Percentiles rank a stretch among this genome's conserved stretches.
Conservation (phyloP, 139 green algal genomes). For the Auxenochlorella protothecoides region DNA sequence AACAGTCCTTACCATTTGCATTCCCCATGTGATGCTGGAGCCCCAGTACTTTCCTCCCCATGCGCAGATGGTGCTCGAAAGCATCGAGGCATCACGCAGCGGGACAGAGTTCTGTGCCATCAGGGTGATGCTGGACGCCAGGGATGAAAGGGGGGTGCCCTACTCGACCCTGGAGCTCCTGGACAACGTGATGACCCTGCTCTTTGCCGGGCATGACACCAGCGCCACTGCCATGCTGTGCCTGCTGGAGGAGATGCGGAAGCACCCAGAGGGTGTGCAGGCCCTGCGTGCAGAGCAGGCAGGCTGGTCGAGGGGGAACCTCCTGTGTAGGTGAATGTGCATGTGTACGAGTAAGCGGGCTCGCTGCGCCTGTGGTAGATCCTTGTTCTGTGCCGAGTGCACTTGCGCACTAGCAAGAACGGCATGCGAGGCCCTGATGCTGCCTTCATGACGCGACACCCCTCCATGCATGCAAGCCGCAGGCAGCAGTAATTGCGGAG, state of each 20-base stretch:
- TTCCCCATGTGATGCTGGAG: no score
- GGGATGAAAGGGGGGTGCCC: neutral
- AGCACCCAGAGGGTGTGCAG: conserved; percentile 1
- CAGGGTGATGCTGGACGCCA: neutral
- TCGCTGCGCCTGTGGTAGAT: no score
- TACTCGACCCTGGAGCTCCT: neutral
- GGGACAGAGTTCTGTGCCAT: no score
- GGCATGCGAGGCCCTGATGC: no score
- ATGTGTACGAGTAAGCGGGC: no score
- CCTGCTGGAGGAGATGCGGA: conserved; percentile 3
- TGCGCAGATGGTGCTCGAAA: neutral
- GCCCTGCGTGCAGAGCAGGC: conserved; percentile 8
- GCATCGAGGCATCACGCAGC: neutral
- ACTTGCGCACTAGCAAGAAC: no score
- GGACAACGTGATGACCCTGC: conserved; percentile 91
- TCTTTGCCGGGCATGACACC: conserved; percentile 75
- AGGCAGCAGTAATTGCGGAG: neutral
- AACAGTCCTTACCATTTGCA: no score
- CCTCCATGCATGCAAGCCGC: no score
- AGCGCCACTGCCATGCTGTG: conserved; percentile 53
- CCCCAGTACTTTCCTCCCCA: neutral
- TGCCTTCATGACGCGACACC: no score
- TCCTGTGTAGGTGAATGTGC: no score
- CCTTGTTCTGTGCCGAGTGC: no score
- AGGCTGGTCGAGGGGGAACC: neutral